phyloP scores from a whole-genome alignment of 179 eudicot species.

The Beta macrorhiza region DNA sequence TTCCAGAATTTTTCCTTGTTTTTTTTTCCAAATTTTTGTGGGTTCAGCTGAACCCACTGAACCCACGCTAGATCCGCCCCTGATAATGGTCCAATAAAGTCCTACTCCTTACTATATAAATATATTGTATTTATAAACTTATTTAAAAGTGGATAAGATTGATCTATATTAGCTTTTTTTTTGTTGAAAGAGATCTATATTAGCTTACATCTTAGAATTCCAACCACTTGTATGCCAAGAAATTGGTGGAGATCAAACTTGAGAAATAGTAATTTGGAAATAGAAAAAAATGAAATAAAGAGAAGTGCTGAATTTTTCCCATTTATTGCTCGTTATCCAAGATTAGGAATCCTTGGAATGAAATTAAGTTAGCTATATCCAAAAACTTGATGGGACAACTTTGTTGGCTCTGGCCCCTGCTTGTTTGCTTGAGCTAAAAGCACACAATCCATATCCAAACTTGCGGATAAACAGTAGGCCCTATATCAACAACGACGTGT shows the following conservation, averaged over 20 bases:
- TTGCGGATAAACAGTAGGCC: background rate
- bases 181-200: no score
- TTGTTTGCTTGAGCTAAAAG: constrained; percentile 8
- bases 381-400: constrained; percentile 3
- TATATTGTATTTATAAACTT: no score
- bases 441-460: constrained; percentile 8
- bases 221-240: background rate
- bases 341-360: background rate
- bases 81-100: background rate
- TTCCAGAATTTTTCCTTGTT: no score
- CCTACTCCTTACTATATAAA: no score
- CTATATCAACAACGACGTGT: background rate
- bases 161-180: no score
- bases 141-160: constrained; percentile 7
- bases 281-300: background rate
- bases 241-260: background rate
- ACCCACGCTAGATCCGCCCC: no score
- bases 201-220: background rate
- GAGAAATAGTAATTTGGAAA: background rate
- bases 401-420: background rate
- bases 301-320: background rate
- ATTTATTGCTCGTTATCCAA: background rate
- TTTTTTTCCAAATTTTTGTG: no score
- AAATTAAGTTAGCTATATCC: background rate
- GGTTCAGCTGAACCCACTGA: no score